Base-by-base conservation (phyloP, 108 stramenopile genomes). In the Skeletonema costatum region DNA sequence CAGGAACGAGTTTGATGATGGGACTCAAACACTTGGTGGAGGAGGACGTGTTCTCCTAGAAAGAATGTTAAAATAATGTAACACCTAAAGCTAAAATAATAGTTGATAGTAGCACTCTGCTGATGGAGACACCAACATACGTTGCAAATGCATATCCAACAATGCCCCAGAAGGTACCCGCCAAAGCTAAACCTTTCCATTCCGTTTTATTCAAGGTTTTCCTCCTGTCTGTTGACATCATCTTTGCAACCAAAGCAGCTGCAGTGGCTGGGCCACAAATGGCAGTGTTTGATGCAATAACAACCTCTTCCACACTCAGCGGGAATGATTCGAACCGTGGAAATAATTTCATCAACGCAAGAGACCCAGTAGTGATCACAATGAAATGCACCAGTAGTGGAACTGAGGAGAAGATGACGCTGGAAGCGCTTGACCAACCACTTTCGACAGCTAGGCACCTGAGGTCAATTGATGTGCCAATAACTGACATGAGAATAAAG, bases 211-310 rank as follows among this genome's bases (percentile, higher is more conserved):
- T 29, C 16, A 14, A 29, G 7, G 0, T n/a, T 19, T 53, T 31
- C 38, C 21, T 68, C 38, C 32, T 32, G 67, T 48, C 48, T 66
- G 41, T 19, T 29, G 42, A 8, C 53, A 74, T 13, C 53, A 74
- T 19, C 25, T 74, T 79, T 6, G 48, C n/a, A 44, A 61, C 79
- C 32, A 80, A n/a, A 51, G 79, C 35, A 36, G 68, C 79, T 11
- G 79, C 79, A n/a, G 79, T 74, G 16, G 44, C 58, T 53, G 79
- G 79, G 7, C 79, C 79, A 32, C 68, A 68, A 5, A 80, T 70
- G 30, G 74, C 79, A 25, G 79, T 74, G 41, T 75, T 75, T 17
- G 79, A 80, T 11, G 79, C 79, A 25, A 75, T 68, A 13, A 64
- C 61, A 30, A 80, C 29, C 39, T 80, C 79, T 31, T 80, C 79